Evolutionary conservation across 805 yeast species (phyloP).

Genomic region (Candida jianshihensis): DNA sequence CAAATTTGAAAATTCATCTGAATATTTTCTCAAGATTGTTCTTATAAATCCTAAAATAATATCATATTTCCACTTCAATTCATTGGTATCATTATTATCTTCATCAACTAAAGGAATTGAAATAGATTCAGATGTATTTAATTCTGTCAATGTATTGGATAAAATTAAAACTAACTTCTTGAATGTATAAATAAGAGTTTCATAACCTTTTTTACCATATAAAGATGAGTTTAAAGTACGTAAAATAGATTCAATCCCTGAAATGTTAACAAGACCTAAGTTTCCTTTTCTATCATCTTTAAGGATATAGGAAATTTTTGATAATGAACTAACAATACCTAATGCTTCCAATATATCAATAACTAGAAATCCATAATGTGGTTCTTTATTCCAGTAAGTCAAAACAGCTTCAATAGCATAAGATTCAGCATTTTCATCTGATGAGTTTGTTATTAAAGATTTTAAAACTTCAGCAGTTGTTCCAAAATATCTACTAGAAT

Average conservation of each 20-base stretch:
- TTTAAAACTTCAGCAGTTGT: constrained; percentile 25
- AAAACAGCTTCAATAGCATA: constrained; percentile 52
- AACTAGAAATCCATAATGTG: constrained; percentile 57
- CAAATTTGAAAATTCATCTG: constrained; percentile 33
- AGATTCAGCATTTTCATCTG: constrained; percentile 8
- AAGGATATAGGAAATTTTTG: constrained; percentile 39
- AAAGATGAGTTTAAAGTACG: constrained; percentile 27
- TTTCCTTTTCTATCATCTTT: constrained; percentile 25
- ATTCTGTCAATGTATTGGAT: constrained; percentile 12
- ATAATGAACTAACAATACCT: constrained; percentile 33
- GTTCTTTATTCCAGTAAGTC: constrained; percentile 58
- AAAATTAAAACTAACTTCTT: constrained; percentile 20
- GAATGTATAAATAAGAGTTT: constrained; percentile 24
- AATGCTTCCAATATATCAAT: constrained; percentile 43
- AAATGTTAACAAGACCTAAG: constrained; percentile 35
- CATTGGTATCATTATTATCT: constrained; percentile 26
- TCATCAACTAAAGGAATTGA: constrained; percentile 21
- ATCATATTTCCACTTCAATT: constrained; percentile 36
- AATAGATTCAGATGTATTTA: constrained; percentile 18
- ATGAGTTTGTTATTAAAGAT: constrained; percentile 5
- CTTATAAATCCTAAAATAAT: constrained; percentile 30
- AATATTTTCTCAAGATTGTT: constrained; percentile 35
- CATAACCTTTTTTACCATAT: constrained; percentile 13
- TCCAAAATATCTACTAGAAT: constrained; percentile 51
- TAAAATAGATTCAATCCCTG: constrained; percentile 38